Evolutionary conservation across 2,329 filamentous ascomycete genomes (phyloP), one percentile per base, ranked within the genome.

Genomic region (Ascochyta fabae): DNA sequence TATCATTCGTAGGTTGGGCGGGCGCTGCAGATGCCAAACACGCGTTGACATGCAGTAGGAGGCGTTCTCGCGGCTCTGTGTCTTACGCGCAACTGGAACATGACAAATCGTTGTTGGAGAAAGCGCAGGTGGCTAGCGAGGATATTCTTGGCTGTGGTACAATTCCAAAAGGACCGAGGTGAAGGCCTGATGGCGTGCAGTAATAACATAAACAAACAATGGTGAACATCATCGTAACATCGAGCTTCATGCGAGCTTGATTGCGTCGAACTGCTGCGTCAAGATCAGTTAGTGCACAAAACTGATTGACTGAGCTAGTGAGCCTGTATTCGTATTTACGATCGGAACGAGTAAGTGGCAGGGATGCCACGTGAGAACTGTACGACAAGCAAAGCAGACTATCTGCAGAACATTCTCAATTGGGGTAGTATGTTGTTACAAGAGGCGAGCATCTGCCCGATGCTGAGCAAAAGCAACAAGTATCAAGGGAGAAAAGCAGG

Each of bases 331-430:
- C n/a, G 34, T 36, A 43, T 44, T 48, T 42, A 41, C 43, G 41
- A 40, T 42, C 38, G 44, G 41, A 26, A 42, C 26, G 22, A 39
- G 50, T 34, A 44, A 42, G 39, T 33, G 34, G 38, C 22, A 19
- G 40, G 22, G 19, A 49, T 36, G 22, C 53, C 49, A 54, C 26
- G 50, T 45, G 55, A 50, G 45, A 22, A 15, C 24, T 38, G 49
- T 58, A 23, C 31, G 33, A 50, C 45, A 24, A 41, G 19, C 22
- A 24, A 13, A 33, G 42, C 38, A 29, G 36, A 40, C 16, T 40
- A n/a, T 27, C 35, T 58, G 55, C 55, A 58, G 26, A 33, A 41
- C 26, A 34, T 33, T 33, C 50, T 49, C 34, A 24, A 54, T 33
- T 33, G 24, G 50, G 54, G 38, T 41, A 35, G 40, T 5, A 40